A percentile compares a stretch with the other conserved stretches of the same genome.
Evolutionary conservation across 768 basidiomycete genomes (phyloP).

Genomic region (Gymnopilus junonius): DNA sequence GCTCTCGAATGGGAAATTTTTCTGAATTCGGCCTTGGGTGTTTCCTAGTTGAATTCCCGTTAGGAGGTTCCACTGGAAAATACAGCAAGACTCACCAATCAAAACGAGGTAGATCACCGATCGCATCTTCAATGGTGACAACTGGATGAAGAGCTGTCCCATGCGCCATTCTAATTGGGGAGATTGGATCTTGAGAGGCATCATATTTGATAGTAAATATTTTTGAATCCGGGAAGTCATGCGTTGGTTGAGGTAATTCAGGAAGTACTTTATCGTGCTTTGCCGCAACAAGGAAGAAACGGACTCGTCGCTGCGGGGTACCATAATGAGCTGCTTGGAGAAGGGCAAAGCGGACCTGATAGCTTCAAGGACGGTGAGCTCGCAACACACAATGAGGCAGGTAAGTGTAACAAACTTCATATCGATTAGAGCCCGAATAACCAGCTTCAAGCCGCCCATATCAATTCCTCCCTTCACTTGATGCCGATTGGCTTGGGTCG

Average conservation of each 20-base stretch:
- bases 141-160: constrained; percentile 61
- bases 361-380: constrained; percentile 33
- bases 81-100: constrained; percentile 60
- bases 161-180: constrained; percentile 46
- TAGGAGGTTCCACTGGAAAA: background rate
- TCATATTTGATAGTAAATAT: constrained; percentile 56
- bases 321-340: constrained; percentile 63
- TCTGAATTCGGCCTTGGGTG: constrained; percentile 31
- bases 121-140: constrained; percentile 74
- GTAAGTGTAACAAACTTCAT: constrained; percentile 55
- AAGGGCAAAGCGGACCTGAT: constrained; percentile 55
- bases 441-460: constrained; percentile 77
- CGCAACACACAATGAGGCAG: background rate
- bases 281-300: constrained; percentile 60
- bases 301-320: constrained; percentile 54
- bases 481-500: constrained; percentile 43
- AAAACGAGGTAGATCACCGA: constrained; percentile 71
- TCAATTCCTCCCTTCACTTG: constrained; percentile 64
- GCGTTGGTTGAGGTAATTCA: constrained; percentile 58
- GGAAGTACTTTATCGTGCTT: constrained; percentile 46
- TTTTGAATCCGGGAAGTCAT: constrained; percentile 50
- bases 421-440: constrained; percentile 61
- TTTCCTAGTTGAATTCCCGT: constrained; percentile 33
- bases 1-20: constrained; percentile 15
- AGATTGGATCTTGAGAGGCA: constrained; percentile 29